A percentile compares a stretch with the other conserved stretches of the same genome.
These are phyloP conservation scores for Erysimum cheiri DNA, from an alignment of 441 rosid species.

Conservation along the genomic window DNA sequence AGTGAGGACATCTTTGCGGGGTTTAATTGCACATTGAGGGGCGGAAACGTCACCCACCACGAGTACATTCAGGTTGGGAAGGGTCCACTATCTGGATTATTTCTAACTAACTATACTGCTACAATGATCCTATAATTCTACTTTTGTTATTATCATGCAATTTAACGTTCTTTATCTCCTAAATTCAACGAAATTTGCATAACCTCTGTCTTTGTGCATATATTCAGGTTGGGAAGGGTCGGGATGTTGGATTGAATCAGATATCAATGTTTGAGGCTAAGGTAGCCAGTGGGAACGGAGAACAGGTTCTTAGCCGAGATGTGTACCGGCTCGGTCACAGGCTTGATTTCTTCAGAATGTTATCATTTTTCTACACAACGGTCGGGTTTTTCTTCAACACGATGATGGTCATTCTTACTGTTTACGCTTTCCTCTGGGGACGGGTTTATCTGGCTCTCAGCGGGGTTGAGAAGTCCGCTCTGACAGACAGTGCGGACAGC, in stretches of 20 bases:
- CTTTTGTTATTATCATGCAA: conserved; percentile 15
- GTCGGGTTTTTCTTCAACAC: conserved; percentile 81
- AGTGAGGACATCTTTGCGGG: conserved; percentile 86
- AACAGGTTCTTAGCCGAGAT: conserved; percentile 80
- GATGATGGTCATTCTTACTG: conserved; percentile 71
- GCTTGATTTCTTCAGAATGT: conserved; percentile 76
- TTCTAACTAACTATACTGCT: conserved; percentile 17
- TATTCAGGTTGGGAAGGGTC: conserved; percentile 77
- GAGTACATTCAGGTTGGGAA: conserved; percentile 76
- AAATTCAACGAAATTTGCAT: conserved; percentile 8
- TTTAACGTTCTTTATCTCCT: conserved; percentile 7
- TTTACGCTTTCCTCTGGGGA: conserved; percentile 76
- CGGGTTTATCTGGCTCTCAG: conserved; percentile 72
- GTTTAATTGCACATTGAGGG: conserved; percentile 72
- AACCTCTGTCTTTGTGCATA: conserved; percentile 41
- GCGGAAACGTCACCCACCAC: conserved; percentile 81
- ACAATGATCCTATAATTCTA: conserved; percentile 13
- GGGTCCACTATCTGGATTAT: conserved; percentile 40
- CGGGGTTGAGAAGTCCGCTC: conserved; percentile 58
- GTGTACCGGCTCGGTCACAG: conserved; percentile 75
- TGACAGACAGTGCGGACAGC: conserved; percentile 46
- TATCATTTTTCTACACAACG: conserved; percentile 70
- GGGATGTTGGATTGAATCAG: conserved; percentile 81
- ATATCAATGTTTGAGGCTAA: conserved; percentile 79
- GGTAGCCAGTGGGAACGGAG: conserved; percentile 80